Evolutionary conservation across 371 early-diverging fungal species (phyloP), one percentile per base, ranked within the genome.

Genomic region (Rhizopus delemar): DNA sequence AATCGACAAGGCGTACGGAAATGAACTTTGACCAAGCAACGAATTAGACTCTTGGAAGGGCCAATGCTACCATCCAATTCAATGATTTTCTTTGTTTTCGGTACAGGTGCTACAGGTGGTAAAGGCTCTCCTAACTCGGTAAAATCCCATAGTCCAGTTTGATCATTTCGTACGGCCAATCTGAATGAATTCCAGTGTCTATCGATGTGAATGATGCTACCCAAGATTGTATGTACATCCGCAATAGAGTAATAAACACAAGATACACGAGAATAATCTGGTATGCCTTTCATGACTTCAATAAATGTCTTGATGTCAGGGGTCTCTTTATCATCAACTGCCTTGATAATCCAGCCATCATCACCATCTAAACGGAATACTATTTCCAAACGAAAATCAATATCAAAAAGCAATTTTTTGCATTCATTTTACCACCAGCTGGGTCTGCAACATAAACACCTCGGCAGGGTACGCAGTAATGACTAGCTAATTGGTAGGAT

Each of bases 401-500:
- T 22, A 22, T 22, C 13, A 22, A 13, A 59, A 4, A 53, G 41
- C 12, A n/a, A 12, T 50, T 28, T 16, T 5, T 36, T 35, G 9
- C 8, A 11, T 35, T 28, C n/a, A 36, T 69, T 77, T 70, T 71
- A 80, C 80, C 75, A 41, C 81, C 81, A n/a, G 71, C 63, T 16
- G 78, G 73, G 32, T 74, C 76, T 35, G 93, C 78, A 5, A 95
- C 90, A 75, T 92, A 93, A 28, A 95, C 92, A 16, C 96, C 94
- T 41, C 83, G 83, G n/a, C 86, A 86, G 4, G 94, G 92, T n/a
- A 91, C 84, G 43, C 83, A 83, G 63, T 88, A 93, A 9, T 85
- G 80, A 53, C 90, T 77, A 0, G 95, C 96, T 22, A 95, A 78
- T 74, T 94, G 95, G 68, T 93, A 96, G 16, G 91, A 90, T 3